Conservation (phyloP, 2,329 filamentous ascomycete species). For the Penicillium sp. region DNA sequence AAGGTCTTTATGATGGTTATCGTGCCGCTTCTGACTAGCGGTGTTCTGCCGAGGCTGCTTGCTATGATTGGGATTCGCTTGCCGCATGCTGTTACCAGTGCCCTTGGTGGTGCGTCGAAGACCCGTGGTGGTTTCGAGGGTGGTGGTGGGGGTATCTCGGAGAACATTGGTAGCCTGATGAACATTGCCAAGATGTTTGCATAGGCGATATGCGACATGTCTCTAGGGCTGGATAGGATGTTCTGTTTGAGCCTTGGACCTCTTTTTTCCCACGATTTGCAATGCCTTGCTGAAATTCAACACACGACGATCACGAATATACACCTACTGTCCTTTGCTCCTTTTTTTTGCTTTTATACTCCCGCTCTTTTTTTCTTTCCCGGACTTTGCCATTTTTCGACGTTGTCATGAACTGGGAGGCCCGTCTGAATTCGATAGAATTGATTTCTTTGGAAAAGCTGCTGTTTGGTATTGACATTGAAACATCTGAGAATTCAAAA, state of each 20-base stretch:
- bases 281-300: not conserved
- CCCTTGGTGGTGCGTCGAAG: slow-evolving; percentile 27
- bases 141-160: slow-evolving; percentile 27
- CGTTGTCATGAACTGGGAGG: slow-evolving; percentile 12
- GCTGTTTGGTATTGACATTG: not conserved
- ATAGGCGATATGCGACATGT: slow-evolving; percentile 8
- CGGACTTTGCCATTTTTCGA: slow-evolving; percentile 5
- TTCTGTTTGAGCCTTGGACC: not conserved
- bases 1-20: slow-evolving; percentile 82
- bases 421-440: slow-evolving; percentile 11
- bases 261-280: not conserved
- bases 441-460: slow-evolving; percentile 3
- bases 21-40: slow-evolving; percentile 77
- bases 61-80: slow-evolving; percentile 70
- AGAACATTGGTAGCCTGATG: slow-evolving; percentile 27
- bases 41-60: slow-evolving; percentile 68
- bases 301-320: slow-evolving; percentile 20
- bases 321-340: slow-evolving; percentile 5
- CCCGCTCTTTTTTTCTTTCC: not conserved
- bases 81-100: slow-evolving; percentile 50
- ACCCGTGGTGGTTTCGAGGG: slow-evolving; percentile 12
- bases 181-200: slow-evolving; percentile 33
- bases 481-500: not conserved
- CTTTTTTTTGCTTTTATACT: slow-evolving; percentile 4
- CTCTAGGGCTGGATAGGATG: not conserved